phyloP scores from a whole-genome alignment of 805 yeast species.

The Cyberlindnera lachancei region DNA sequence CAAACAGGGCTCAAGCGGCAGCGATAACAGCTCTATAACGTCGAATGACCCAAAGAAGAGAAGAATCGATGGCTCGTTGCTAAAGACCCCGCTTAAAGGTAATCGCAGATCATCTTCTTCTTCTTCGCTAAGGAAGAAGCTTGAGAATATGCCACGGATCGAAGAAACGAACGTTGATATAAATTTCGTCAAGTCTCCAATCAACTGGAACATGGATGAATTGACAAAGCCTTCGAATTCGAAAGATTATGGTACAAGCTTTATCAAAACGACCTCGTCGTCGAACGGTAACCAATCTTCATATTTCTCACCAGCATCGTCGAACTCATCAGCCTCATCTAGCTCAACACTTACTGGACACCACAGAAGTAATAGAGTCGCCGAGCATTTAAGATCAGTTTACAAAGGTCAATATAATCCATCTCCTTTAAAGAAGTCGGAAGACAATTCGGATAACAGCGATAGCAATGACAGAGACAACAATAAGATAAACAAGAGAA shows the following conservation, averaged over 20 bases:
- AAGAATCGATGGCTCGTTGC: background rate
- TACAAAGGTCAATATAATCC: slow-evolving; percentile 29
- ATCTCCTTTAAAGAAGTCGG: slow-evolving; percentile 23
- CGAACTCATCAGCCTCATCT: no score
- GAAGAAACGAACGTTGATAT: slow-evolving; percentile 7
- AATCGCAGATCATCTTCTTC: no score
- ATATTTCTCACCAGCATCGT: no score
- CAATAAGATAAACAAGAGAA: slow-evolving; percentile 4
- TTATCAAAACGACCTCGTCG: slow-evolving; percentile 21
- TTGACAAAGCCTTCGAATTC: background rate
- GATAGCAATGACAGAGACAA: no score
- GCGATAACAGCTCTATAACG: background rate
- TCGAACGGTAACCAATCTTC: no score
- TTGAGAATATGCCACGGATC: slow-evolving; percentile 2
- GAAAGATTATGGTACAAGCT: slow-evolving; percentile 31
- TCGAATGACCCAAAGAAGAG: slow-evolving; percentile 3
- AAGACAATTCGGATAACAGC: no score
- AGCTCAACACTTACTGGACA: no score
- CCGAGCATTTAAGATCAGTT: slow-evolving; percentile 26
- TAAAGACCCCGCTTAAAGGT: slow-evolving; percentile 9
- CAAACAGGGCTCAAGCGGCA: background rate
- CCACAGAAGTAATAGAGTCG: slow-evolving; percentile 9
- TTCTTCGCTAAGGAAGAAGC: background rate
- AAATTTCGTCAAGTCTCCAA: slow-evolving; percentile 16
- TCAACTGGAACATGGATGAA: slow-evolving; percentile 15